Conservation (phyloP, 2,329 filamentous ascomycete species). For the Claviceps citrina region DNA sequence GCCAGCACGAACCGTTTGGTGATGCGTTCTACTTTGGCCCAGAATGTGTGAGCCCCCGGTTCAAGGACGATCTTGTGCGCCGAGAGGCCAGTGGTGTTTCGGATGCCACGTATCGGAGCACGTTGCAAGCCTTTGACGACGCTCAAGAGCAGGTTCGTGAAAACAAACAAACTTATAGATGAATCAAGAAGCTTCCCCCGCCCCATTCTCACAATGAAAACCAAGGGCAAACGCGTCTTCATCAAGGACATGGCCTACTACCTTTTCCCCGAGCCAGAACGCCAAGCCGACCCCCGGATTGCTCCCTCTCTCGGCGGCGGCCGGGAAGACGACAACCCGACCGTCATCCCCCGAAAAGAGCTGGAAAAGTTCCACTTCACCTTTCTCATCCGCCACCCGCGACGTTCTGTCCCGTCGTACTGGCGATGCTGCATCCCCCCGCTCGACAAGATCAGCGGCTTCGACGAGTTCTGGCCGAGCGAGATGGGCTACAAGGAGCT, state of each 20-base stretch:
- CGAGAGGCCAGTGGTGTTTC: constrained; percentile 49
- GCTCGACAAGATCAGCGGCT: constrained; percentile 66
- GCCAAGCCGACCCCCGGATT: constrained; percentile 46
- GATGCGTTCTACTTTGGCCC: constrained; percentile 95
- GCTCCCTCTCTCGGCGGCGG: constrained; percentile 65
- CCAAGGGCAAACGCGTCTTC: constrained; percentile 76
- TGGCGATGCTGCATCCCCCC: constrained; percentile 89
- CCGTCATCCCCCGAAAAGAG: constrained; percentile 57
- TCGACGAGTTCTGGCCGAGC: constrained; percentile 68
- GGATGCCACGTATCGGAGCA: constrained; percentile 56
- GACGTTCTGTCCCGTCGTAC: constrained; percentile 79
- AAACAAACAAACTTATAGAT: no score
- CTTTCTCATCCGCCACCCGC: constrained; percentile 93
- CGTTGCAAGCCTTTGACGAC: constrained; percentile 60
- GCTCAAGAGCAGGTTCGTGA: constrained; percentile 56
- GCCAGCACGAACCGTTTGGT: constrained; percentile 89
- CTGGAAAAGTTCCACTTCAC: constrained; percentile 80
- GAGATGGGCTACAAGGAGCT: constrained; percentile 89
- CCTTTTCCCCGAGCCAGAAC: constrained; percentile 56
- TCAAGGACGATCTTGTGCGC: constrained; percentile 47
- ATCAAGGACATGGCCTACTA: constrained; percentile 98
- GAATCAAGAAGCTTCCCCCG: no score
- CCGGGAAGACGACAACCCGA: constrained; percentile 57
- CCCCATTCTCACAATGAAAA: neutral
- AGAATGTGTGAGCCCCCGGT: constrained; percentile 69